These are phyloP conservation scores for Apiospora hydei DNA, from an alignment of 2,329 filamentous ascomycete genomes.

Conservation along the genomic window DNA sequence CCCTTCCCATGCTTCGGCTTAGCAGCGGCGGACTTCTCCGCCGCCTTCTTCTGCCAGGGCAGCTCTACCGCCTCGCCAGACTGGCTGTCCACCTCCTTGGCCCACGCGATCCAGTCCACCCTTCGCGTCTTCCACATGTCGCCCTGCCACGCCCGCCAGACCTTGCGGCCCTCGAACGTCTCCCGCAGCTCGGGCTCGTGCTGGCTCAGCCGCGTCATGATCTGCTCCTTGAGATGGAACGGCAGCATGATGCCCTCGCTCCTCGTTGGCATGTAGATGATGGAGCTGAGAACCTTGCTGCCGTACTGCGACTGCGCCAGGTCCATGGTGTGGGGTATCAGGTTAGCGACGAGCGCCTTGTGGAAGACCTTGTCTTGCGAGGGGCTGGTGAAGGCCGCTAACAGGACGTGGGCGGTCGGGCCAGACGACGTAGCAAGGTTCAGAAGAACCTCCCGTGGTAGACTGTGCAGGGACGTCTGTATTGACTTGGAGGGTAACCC, in stretches of 20 bases:
- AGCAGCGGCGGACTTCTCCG: background rate
- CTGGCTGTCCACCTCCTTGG: slow-evolving; percentile 56
- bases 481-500: slow-evolving; percentile 74
- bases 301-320: slow-evolving; percentile 59
- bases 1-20: background rate
- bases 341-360: slow-evolving; percentile 58
- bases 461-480: slow-evolving; percentile 72
- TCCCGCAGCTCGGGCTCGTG: slow-evolving; percentile 59
- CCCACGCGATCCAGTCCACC: slow-evolving; percentile 64
- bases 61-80: slow-evolving; percentile 32
- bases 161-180: slow-evolving; percentile 61
- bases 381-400: slow-evolving; percentile 56
- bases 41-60: slow-evolving; percentile 24
- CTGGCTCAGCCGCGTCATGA: slow-evolving; percentile 57
- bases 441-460: slow-evolving; percentile 63
- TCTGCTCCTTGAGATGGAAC: slow-evolving; percentile 64
- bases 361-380: slow-evolving; percentile 61
- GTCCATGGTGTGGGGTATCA: slow-evolving; percentile 53
- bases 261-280: slow-evolving; percentile 58
- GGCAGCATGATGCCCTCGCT: slow-evolving; percentile 57
- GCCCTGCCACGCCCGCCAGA: slow-evolving; percentile 65
- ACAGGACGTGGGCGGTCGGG: slow-evolving; percentile 58
- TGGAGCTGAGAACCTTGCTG: slow-evolving; percentile 58
- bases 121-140: slow-evolving; percentile 62
- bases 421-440: slow-evolving; percentile 67